phyloP scores from a whole-genome alignment of 495 filamentous ascomycete species.

The Trichoderma asperelloides region DNA sequence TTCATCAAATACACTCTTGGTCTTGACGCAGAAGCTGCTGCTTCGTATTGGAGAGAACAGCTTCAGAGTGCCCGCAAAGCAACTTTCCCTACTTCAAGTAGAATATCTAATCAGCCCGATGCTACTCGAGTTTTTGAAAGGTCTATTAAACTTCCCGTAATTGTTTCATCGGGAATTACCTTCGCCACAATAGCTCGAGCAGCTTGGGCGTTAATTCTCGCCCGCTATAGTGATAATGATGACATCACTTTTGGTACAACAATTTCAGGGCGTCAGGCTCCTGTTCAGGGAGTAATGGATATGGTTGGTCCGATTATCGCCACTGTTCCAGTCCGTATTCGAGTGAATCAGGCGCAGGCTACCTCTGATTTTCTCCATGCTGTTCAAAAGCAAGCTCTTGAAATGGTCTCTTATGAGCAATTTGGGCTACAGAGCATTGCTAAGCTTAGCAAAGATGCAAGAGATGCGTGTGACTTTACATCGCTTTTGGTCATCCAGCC shows the following conservation, averaged over 20 bases:
- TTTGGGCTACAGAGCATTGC: conserved; percentile 34
- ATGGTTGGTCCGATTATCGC: conserved; percentile 48
- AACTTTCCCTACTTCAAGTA: not conserved
- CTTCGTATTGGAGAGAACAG: conserved; percentile 1
- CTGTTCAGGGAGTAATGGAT: conserved; percentile 36
- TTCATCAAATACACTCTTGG: conserved; percentile 3
- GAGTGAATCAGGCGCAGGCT: conserved; percentile 9
- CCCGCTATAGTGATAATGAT: conserved; percentile 25
- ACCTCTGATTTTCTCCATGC: conserved; percentile 13
- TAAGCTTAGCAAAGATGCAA: not conserved
- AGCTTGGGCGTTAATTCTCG: conserved; percentile 35
- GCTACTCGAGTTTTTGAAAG: not conserved
- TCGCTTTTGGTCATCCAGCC: not conserved
- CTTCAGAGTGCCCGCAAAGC: not conserved
- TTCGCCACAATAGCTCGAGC: conserved; percentile 36
- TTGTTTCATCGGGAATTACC: conserved; percentile 19
- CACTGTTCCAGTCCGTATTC: conserved; percentile 45
- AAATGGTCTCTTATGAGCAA: conserved; percentile 37
- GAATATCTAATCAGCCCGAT: not conserved
- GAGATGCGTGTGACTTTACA: conserved; percentile 1
- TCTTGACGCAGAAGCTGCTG: not conserved
- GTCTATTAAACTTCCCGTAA: conserved; percentile 9
- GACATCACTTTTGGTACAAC: conserved; percentile 42
- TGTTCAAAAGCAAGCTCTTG: conserved; percentile 26
- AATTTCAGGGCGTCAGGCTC: conserved; percentile 38